Evolutionary conservation across 768 basidiomycete species (phyloP).

Genomic region (Tricholoma sp.): DNA sequence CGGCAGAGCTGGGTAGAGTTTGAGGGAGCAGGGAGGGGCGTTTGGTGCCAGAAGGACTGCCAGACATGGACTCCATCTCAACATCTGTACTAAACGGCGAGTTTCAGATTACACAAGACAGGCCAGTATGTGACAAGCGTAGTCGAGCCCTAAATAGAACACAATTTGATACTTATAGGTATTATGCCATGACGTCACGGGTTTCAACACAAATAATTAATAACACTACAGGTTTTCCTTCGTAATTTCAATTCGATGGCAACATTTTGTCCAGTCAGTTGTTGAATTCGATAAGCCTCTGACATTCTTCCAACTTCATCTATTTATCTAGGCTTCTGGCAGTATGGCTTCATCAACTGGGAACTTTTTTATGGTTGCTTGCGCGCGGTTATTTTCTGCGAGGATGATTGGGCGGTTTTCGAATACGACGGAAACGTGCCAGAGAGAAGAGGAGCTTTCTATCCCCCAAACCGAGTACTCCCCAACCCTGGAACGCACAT

Average conservation of each 20-base stretch:
- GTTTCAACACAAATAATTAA: too few species aligned
- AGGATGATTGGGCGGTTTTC: constrained; percentile 10
- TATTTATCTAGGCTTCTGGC: constrained; percentile 13
- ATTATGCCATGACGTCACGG: too few species aligned
- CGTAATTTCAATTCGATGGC: neutral
- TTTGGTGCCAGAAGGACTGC: too few species aligned
- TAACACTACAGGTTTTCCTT: too few species aligned
- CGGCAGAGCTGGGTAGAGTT: too few species aligned
- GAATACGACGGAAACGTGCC: constrained; percentile 4
- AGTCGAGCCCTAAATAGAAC: too few species aligned
- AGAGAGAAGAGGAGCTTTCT: neutral
- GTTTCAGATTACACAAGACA: too few species aligned
- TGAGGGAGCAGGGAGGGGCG: too few species aligned
- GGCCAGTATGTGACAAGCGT: too few species aligned
- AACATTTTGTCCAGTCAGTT: neutral
- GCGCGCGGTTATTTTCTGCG: constrained; percentile 5
- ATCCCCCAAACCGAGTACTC: constrained; percentile 5
- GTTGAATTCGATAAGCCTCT: neutral
- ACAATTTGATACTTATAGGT: too few species aligned
- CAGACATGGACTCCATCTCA: too few species aligned
- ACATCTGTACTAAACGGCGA: too few species aligned
- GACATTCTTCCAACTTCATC: neutral
- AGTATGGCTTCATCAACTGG: constrained; percentile 13
- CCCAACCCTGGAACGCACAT: constrained; percentile 6
- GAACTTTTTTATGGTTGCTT: constrained; percentile 13